Evolutionary conservation across 208 protist species (phyloP), one percentile per base, ranked within the genome.

Genomic region (Histomonas meleagridis): DNA sequence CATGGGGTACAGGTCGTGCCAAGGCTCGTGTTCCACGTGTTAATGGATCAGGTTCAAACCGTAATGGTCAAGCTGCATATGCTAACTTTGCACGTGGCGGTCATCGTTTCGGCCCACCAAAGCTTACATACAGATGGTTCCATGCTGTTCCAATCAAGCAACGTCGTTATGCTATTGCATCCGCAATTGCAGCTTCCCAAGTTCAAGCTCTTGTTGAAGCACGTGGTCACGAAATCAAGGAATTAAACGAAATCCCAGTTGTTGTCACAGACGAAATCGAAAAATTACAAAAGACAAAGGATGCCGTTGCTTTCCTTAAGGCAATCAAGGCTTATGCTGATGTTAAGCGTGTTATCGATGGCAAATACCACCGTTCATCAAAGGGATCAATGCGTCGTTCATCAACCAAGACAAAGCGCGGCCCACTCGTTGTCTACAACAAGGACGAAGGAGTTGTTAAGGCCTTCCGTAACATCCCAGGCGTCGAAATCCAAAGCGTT

Each of bases 11-110:
- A 93, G 98, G 98, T 94, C 96, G 98, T 93, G 98, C 98, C 91
- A 98, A 99, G 49, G 96, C 98, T 62, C 97, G 98, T 98, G 99
- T 99, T 95, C 98, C 98, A 62, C 97, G 98, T 96, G 98, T 99
- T 92, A 92, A 93, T 92, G 98, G 98, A 91, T 96, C 97, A 92
- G 98, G 98, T 95, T 99, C 98, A 90, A 96, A 97, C 96, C 96
- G 97, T 92, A 96, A 97, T 90, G 98, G 98, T 92, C 97, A 98
- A 95, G 98, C 96, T 96, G 98, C 98, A 90, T 99, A 98, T 95
- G 98, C 97, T 92, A 99, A 99, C 97, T 98, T 99, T 97, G 98
- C 97, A 96, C 96, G 98, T 94, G 96, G 96, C 93, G 98, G 98
- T 95, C 97, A 97, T 94, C 99, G 99, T 97, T 99, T 98, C 94